Base-by-base conservation (phyloP, 2,329 filamentous ascomycete species). In the Coccinonectria pachysandricola region DNA sequence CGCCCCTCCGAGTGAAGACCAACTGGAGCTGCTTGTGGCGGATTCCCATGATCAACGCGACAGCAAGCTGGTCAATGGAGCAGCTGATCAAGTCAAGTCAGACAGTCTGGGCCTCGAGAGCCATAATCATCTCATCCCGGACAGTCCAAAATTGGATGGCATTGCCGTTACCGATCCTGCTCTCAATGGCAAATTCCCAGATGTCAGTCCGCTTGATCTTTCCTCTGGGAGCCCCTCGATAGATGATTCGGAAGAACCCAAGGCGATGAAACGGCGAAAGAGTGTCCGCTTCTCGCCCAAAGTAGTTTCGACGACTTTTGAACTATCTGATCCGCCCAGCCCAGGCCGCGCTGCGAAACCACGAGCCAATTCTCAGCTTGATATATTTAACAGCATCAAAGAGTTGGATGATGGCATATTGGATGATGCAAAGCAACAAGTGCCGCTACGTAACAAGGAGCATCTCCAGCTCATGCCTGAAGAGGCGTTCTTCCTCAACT, bases 401-500 rank as follows among this genome's bases (percentile, higher is more conserved):
- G n/a, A 9, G 16, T 10, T 28, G 6, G 26, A 22, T 8, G 27
- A 23, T 19, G 21, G 21, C 3, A 21, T 7, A 8, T 18, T 24
- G 6, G 24, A n/a, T 3, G 19, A 23, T 15, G 22, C 24, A 8
- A 11, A 14, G 15, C 12, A 27, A 13, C 26, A 19, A 11, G 17
- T 23, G 2, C 26, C 34, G n/a, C 44, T 70, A 3, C 43, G 53
- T 26, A 64, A 72, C 39, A 67, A 59, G 57, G 91, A 98, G 46
- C 86, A 95, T 47, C 74, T 95, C n/a, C 91, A 96, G 50, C 65
- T 98, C 7, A 86, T 79, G 3, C 70, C 79, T 0, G 86, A 95
- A 52, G 91, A 98, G 55, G 79, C 86, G 0, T 92, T 96, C 56
- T 98, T 94, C 52, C 68, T 98, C 7, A 66, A 65, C 4, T 96